Conservation (phyloP, 2,329 filamentous ascomycete species). For the Fusarium marasasianum region DNA sequence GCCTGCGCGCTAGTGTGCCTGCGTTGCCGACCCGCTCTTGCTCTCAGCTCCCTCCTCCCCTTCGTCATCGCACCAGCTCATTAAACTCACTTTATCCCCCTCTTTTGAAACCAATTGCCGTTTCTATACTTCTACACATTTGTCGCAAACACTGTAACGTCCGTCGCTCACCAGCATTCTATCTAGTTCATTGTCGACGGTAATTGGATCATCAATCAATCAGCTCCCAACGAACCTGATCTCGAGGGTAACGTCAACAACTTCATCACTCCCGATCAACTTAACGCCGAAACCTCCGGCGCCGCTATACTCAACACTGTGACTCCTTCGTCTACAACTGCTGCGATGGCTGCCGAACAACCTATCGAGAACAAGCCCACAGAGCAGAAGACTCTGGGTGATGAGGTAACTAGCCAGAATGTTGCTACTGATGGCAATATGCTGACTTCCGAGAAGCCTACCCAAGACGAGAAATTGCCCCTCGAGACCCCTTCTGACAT, state of each 20-base stretch:
- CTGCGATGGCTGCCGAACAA: slow-evolving; percentile 67
- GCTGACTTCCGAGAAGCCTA: slow-evolving; percentile 27
- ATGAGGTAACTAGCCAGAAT: slow-evolving; percentile 33
- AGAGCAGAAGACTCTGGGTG: slow-evolving; percentile 33
- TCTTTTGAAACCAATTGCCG: slow-evolving; percentile 36
- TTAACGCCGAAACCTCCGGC: slow-evolving; percentile 59
- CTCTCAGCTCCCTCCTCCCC: slow-evolving; percentile 24
- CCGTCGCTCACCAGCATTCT: slow-evolving; percentile 38
- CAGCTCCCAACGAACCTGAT: slow-evolving; percentile 84
- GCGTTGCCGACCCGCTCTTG: slow-evolving; percentile 36
- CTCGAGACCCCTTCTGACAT: slow-evolving; percentile 48
- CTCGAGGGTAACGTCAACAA: slow-evolving; percentile 90
- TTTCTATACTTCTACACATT: slow-evolving; percentile 16
- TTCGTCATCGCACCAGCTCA: slow-evolving; percentile 36
- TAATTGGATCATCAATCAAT: slow-evolving; percentile 85
- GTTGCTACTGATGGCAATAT: slow-evolving; percentile 5
- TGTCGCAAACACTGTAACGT: slow-evolving; percentile 6
- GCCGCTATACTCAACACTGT: slow-evolving; percentile 71
- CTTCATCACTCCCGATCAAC: slow-evolving; percentile 80
- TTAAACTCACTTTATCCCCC: slow-evolving; percentile 28
- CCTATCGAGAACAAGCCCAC: slow-evolving; percentile 60
- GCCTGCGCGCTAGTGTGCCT: slow-evolving; percentile 40
- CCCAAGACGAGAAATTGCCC: slow-evolving; percentile 44
- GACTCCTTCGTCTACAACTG: slow-evolving; percentile 76
- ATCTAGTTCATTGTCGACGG: slow-evolving; percentile 93